These are phyloP conservation scores for Aegilops bicornis DNA, from an alignment of 176 grass and related monocot species.

Conservation along the genomic window DNA sequence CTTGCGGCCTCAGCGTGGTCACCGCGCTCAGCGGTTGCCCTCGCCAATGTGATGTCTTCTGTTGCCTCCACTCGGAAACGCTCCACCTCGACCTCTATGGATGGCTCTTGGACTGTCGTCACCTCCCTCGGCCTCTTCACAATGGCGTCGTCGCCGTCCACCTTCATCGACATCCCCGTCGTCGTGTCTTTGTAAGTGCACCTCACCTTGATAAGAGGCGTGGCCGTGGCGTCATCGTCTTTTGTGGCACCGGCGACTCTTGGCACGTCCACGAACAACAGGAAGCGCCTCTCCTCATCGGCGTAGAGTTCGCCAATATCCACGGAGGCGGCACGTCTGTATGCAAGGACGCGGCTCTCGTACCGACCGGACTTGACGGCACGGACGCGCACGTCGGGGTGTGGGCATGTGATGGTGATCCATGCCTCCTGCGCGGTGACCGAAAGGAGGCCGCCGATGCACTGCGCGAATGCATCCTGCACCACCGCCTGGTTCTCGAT, in stretches of 20 bases:
- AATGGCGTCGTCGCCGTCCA: slow-evolving; percentile 36
- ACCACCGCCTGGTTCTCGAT: slow-evolving; percentile 61
- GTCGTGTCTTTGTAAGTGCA: slow-evolving; percentile 62
- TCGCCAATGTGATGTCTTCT: background rate
- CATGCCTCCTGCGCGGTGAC: slow-evolving; percentile 56
- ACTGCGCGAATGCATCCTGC: slow-evolving; percentile 69
- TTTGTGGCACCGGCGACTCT: background rate
- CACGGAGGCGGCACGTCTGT: slow-evolving; percentile 38
- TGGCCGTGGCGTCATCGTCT: background rate
- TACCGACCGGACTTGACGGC: slow-evolving; percentile 10
- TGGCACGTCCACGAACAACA: slow-evolving; percentile 55
- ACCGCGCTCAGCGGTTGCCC: slow-evolving; percentile 40
- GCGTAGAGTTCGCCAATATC: slow-evolving; percentile 69
- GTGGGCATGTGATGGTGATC: slow-evolving; percentile 35
- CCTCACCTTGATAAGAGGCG: slow-evolving; percentile 29
- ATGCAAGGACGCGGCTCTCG: slow-evolving; percentile 14
- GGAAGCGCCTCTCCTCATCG: slow-evolving; percentile 39
- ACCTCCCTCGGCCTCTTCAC: slow-evolving; percentile 26
- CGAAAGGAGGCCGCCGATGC: slow-evolving; percentile 63
- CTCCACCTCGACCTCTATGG: slow-evolving; percentile 54
- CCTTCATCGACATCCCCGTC: slow-evolving; percentile 17
- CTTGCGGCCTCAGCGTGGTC: slow-evolving; percentile 27
- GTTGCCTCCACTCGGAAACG: slow-evolving; percentile 22
- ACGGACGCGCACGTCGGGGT: slow-evolving; percentile 37
- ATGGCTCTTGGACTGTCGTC: background rate